Evolutionary conservation across 2,329 filamentous ascomycete genomes (phyloP), one percentile per base, ranked within the genome.

Genomic region (Dothideomycetes sp.): DNA sequence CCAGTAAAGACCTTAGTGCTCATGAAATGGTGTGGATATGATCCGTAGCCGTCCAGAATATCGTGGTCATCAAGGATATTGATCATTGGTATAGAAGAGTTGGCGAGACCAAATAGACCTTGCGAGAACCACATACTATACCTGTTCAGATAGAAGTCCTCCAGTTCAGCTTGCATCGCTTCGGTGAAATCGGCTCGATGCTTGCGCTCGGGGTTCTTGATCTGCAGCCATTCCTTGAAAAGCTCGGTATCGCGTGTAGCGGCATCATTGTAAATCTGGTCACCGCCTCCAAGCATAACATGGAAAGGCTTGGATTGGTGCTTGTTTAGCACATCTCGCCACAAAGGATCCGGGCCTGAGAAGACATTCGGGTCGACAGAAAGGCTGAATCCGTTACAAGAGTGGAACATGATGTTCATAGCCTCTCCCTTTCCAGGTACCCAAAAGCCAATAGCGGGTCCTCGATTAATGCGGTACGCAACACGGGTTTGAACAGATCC

Each of bases 321-420:
- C 70, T 63, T 84, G 58, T 95, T 95, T 45, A 96, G 69, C 4
- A 96, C 86, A 57, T 98, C 91, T 40, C 89, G 81, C 91, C 93
- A 98, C 62, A 98, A 72, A 1, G 91, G 91, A 61, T 98, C 91
- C 0, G 93, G 91, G 0, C 91, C 91, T 54, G 81, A 91, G 57
- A 95, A 81, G 34, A 79, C 72, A 55, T 93, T 73, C 0, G 86
- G 66, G 46, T 94, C 79, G 17, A 84, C 83, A 41, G 75, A 81
- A 37, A 81, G 60, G 51, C 85, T 89, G 66, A 98, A 98, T 2
- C 93, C 91, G 58, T 98, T 98, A 66, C 91, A 94, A 57, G 84
- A 94, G 65, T 96, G 77, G 64, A 95, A 98, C 87, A 96, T 94
- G 57, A 95, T 84, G 63, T 96, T 95, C 91, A 98, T 98, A 2